These are phyloP conservation scores for Beauveria varroae DNA, from an alignment of 2,329 filamentous ascomycete species.

Conservation along the genomic window DNA sequence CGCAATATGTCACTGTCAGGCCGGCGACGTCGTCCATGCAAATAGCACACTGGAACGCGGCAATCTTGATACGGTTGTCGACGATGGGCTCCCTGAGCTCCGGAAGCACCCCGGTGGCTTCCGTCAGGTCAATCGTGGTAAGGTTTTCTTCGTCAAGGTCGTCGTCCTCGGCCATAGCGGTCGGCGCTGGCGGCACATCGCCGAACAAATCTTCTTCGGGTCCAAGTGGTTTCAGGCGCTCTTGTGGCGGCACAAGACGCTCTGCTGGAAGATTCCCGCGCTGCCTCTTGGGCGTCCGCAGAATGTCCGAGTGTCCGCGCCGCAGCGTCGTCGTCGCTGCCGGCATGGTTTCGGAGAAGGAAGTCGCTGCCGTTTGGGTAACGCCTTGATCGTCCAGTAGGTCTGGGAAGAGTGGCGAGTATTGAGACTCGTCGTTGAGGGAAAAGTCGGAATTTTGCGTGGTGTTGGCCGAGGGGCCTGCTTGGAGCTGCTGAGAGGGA, in stretches of 20 bases:
- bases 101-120: conserved; percentile 35
- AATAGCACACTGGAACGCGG: conserved; percentile 56
- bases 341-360: conserved; percentile 25
- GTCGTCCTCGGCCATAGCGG: conserved; percentile 10
- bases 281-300: conserved; percentile 20
- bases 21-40: conserved; percentile 56
- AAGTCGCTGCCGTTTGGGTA: conserved; percentile 20
- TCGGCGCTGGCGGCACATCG: conserved; percentile 14
- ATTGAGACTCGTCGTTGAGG: conserved; percentile 20
- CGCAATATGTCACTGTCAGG: conserved; percentile 58
- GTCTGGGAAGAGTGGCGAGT: conserved; percentile 21
- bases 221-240: background rate
- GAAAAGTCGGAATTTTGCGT: conserved; percentile 15
- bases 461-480: conserved; percentile 11
- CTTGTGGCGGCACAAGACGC: background rate
- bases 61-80: conserved; percentile 44
- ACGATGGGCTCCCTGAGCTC: conserved; percentile 37
- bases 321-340: background rate
- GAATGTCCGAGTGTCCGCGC: background rate
- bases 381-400: conserved; percentile 20
- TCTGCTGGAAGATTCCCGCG: conserved; percentile 13
- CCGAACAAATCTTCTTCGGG: conserved; percentile 23
- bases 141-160: conserved; percentile 16
- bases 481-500: conserved; percentile 12
- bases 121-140: conserved; percentile 25